Conservation (phyloP, 108 stramenopile genomes). For the Nitzschia palea region DNA sequence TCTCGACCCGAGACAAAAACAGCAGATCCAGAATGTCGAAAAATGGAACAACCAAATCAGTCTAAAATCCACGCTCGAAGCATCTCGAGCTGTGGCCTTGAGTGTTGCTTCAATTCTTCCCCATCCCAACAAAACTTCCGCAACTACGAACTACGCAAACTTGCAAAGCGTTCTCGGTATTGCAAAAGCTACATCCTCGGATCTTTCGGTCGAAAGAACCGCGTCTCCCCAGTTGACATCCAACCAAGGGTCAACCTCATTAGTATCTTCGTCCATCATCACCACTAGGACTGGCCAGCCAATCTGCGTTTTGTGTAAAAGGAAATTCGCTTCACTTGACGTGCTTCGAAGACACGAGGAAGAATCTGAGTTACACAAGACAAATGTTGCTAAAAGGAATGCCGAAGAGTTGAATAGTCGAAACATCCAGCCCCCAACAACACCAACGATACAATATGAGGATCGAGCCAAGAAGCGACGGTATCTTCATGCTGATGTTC, state of each 20-base stretch:
- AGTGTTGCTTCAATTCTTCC: not conserved
- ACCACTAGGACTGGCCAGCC: slow-evolving; percentile 61
- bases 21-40: slow-evolving; percentile 59
- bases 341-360: slow-evolving; percentile 65
- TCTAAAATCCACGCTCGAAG: slow-evolving; percentile 15
- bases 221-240: not conserved
- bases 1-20: slow-evolving; percentile 34
- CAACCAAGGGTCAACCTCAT: not conserved
- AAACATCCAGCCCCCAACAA: not conserved
- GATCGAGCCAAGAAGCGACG: slow-evolving; percentile 55
- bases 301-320: slow-evolving; percentile 70
- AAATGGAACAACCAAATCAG: slow-evolving; percentile 70
- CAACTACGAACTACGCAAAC: not conserved
- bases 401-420: slow-evolving; percentile 20
- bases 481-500: slow-evolving; percentile 21
- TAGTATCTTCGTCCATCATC: slow-evolving; percentile 16
- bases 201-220: too few species aligned
- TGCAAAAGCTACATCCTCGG: not conserved
- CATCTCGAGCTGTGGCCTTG: not conserved
- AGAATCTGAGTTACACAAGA: slow-evolving; percentile 72
- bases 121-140: not conserved
- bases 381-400: slow-evolving; percentile 59
- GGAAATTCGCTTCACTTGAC: slow-evolving; percentile 70
- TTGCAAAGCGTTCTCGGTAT: not conserved
- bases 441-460: slow-evolving; percentile 10